phyloP scores from a whole-genome alignment of 441 rosid genomes.

The Aquilaria agallochum region DNA sequence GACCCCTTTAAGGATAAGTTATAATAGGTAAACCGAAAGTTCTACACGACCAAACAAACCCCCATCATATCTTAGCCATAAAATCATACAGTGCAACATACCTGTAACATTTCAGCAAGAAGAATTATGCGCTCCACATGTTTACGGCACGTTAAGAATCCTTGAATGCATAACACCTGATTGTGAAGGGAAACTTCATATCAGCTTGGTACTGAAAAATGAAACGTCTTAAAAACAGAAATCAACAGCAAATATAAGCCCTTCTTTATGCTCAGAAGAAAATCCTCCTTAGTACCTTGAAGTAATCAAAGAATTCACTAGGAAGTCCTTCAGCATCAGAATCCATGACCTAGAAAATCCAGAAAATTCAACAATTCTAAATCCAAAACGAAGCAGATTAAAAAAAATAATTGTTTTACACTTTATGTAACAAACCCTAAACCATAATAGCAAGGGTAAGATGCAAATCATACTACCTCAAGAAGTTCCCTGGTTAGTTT shows the following conservation, averaged over 20 bases:
- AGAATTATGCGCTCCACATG: conserved; percentile 96
- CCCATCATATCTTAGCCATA: background rate
- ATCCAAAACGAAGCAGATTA: conserved; percentile 9
- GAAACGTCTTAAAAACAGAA: background rate
- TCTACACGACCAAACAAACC: no score
- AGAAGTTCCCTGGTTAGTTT: conserved; percentile 97
- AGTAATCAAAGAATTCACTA: conserved; percentile 96
- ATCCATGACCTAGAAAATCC: conserved; percentile 78
- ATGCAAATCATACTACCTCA: conserved; percentile 45
- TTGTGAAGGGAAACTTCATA: conserved; percentile 13
- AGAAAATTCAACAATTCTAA: conserved; percentile 9
- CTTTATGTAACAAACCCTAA: conserved; percentile 9
- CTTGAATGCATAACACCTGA: conserved; percentile 97
- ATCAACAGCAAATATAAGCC: background rate
- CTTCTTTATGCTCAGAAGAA: background rate
- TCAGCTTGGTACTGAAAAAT: conserved; percentile 4
- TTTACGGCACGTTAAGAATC: conserved; percentile 95
- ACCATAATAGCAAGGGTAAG: background rate
- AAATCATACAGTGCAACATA: conserved; percentile 21
- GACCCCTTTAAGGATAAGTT: no score
- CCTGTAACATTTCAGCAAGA: conserved; percentile 99
- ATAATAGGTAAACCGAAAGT: no score
- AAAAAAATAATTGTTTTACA: conserved; percentile 3
- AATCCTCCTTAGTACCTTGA: conserved; percentile 50
- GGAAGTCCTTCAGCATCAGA: conserved; percentile 99